Evolutionary conservation across 169 alveolate genomes (phyloP).

Genomic region (Perkinsus chesapeaki): DNA sequence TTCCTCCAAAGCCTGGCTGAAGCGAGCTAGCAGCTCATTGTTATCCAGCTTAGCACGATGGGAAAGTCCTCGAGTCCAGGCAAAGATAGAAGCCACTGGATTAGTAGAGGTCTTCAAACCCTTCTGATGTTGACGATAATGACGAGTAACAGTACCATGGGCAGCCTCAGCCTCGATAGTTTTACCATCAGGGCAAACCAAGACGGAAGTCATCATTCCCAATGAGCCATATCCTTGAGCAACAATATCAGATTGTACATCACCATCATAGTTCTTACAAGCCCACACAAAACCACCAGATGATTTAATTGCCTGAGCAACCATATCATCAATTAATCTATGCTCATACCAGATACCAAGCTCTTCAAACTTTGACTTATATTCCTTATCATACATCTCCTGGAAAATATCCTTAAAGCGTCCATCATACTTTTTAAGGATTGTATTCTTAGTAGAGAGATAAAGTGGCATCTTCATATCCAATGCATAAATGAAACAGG

Average conservation of each 20-base stretch:
- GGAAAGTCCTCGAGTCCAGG: slow-evolving; percentile 88
- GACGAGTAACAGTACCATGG: slow-evolving; percentile 93
- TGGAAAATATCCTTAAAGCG: slow-evolving; percentile 84
- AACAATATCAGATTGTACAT: slow-evolving; percentile 87
- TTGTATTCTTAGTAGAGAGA: slow-evolving; percentile 83
- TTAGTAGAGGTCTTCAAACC: slow-evolving; percentile 87
- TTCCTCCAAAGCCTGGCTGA: slow-evolving; percentile 72
- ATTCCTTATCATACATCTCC: slow-evolving; percentile 72
- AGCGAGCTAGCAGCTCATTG: slow-evolving; percentile 63
- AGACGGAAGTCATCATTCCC: slow-evolving; percentile 90
- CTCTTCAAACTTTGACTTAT: slow-evolving; percentile 64
- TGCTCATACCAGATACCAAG: slow-evolving; percentile 79
- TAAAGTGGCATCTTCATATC: slow-evolving; percentile 75
- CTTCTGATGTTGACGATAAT: slow-evolving; percentile 63
- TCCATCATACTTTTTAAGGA: slow-evolving; percentile 86
- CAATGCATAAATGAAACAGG: slow-evolving; percentile 81
- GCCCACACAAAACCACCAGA: slow-evolving; percentile 97
- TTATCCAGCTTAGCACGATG: slow-evolving; percentile 74
- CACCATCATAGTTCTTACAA: slow-evolving; percentile 96
- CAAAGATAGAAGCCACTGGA: slow-evolving; percentile 89
- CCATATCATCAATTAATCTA: slow-evolving; percentile 94
- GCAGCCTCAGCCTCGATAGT: slow-evolving; percentile 90
- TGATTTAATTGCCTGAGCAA: slow-evolving; percentile 83
- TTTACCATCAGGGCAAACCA: slow-evolving; percentile 83
- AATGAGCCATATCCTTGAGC: slow-evolving; percentile 90